phyloP scores from a whole-genome alignment of 148 eudicot species.

The Chenopodium berlandieri region DNA sequence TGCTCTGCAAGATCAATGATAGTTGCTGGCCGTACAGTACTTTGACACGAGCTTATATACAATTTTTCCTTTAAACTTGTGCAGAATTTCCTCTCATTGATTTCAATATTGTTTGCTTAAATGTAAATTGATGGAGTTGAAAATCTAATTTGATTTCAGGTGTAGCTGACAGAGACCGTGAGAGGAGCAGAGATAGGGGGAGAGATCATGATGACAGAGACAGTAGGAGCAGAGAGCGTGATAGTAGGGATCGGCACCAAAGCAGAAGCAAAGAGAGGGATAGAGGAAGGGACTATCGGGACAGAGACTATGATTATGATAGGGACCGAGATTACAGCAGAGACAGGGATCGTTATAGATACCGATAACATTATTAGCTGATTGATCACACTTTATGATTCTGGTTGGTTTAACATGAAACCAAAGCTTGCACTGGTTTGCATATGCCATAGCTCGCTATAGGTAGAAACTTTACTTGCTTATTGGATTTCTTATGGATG shows the following conservation, averaged over 20 bases:
- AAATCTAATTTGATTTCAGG: constrained; percentile 28
- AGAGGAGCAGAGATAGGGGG: constrained; percentile 42
- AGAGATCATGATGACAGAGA: constrained; percentile 48
- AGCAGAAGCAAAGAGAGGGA: constrained; percentile 60
- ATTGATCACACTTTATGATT: constrained; percentile 8
- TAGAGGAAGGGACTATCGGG: constrained; percentile 50
- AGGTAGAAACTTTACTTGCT: background rate
- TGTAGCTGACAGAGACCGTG: constrained; percentile 59
- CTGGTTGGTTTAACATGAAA: constrained; percentile 5
- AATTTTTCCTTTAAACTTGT: background rate
- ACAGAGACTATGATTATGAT: constrained; percentile 43
- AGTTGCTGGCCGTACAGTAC: too few relatives aligned
- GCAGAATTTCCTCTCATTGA: background rate
- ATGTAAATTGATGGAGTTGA: background rate
- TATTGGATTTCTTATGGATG: background rate
- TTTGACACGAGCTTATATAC: background rate
- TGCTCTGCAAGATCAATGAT: background rate
- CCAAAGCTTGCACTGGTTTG: background rate
- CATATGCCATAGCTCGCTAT: constrained; percentile 9
- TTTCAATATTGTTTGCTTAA: background rate
- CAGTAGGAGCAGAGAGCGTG: constrained; percentile 33
- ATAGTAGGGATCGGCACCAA: constrained; percentile 24
- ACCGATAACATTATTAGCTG: constrained; percentile 26
- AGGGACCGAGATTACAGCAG: constrained; percentile 58
- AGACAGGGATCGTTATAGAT: constrained; percentile 61